Evolutionary conservation across 106 monocot species (phyloP), one percentile per base, ranked within the genome.

Genomic region (Triglochin maritima): DNA sequence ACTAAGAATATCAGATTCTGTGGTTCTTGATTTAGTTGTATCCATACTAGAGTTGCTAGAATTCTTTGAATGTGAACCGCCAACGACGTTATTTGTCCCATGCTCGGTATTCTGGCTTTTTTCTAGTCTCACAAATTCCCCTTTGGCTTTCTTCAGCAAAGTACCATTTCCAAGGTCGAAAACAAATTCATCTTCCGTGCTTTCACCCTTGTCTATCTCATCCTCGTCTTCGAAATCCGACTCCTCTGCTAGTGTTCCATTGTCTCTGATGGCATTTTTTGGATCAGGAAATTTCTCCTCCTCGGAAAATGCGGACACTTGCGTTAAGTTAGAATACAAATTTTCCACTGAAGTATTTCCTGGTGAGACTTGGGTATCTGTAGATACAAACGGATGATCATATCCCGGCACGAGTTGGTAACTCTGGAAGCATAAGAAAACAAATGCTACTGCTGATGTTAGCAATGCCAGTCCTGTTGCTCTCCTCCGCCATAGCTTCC

Each of bases 151-250:
- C 59, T 65, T 74, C 46, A 81, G 50, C 4, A 57, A 46, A 46
- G 17, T 9, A 64, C 55, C 65, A 56, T 71, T 53, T 48, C 47
- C 62, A 17, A 69, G 42, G 10, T 49, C 63, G 44, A 62, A 55
- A 6, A n/a, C 68, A 49, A 71, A 62, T 49, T 77, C 75, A 42
- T 44, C 44, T 60, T 79, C 65, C 47, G 50, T 11, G 41, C 67
- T 58, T 64, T 46, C 81, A 71, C 63, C 77, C 47, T 78, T 78
- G 11, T 14, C 16, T 14, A 68, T 2, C 56, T 65, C 59, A 60
- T 67, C 9, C 58, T 72, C 59, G 66, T 72, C 63, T 62, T 57
- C 54, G 15, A 41, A 13, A 10, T 53, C 15, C 9, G 14, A 45
- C 14, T 10, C 64, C 57, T 15, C 15, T 17, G 17, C 15, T 57